Conservation (phyloP, 495 filamentous ascomycete genomes). For the Cercophora newfieldiana region DNA sequence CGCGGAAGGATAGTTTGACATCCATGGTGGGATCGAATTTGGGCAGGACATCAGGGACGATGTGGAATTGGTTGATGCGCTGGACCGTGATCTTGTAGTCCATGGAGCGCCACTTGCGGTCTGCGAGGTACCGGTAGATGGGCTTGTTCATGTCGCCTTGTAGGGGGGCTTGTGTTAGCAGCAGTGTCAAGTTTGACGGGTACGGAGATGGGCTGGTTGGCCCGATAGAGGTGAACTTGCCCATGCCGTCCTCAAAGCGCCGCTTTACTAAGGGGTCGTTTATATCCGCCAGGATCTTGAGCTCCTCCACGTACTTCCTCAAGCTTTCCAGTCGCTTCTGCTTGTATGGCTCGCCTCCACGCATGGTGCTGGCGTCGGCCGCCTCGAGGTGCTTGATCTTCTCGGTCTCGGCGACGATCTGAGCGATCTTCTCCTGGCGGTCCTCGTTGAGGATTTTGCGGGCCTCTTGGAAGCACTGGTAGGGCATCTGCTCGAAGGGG, state of each 20-base stretch:
- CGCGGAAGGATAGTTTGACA: constrained; percentile 74
- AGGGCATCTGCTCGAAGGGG: constrained; percentile 90
- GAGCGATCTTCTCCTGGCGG: constrained; percentile 73
- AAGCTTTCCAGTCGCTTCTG: constrained; percentile 69
- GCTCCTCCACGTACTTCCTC: constrained; percentile 68
- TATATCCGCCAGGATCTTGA: constrained; percentile 90
- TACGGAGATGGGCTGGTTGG: background rate
- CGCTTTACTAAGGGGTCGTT: constrained; percentile 96
- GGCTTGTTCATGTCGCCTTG: constrained; percentile 93
- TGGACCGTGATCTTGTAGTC: constrained; percentile 79
- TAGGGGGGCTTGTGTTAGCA: constrained; percentile 22
- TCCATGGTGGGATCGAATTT: constrained; percentile 76
- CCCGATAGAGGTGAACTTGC: constrained; percentile 49
- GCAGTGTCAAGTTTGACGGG: no score
- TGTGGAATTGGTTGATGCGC: constrained; percentile 82
- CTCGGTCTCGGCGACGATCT: constrained; percentile 60
- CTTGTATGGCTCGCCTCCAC: constrained; percentile 60
- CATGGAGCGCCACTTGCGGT: constrained; percentile 74
- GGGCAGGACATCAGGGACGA: constrained; percentile 92
- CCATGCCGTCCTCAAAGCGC: constrained; percentile 87
- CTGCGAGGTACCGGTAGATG: constrained; percentile 88
- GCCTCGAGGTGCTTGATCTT: constrained; percentile 61
- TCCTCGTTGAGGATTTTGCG: constrained; percentile 78
- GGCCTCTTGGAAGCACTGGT: constrained; percentile 97
- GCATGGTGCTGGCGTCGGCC: constrained; percentile 55